A percentile compares a stretch with the other conserved stretches of the same genome.
Evolutionary conservation across 2,329 filamentous ascomycete species (phyloP).

Genomic region (Calycina herbarum): DNA sequence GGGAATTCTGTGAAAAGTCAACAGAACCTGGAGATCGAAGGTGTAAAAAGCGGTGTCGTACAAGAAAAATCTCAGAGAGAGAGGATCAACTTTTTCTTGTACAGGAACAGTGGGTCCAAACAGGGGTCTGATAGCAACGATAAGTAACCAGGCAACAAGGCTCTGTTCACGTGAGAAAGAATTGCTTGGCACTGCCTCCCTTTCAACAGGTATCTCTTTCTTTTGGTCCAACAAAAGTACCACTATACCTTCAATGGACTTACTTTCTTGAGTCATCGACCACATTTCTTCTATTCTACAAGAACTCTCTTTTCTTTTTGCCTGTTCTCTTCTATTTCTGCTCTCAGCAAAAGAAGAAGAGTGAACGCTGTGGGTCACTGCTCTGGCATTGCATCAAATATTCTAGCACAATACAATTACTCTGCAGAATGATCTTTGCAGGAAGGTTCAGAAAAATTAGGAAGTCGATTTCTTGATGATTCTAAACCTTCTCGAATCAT

Average conservation of each 20-base stretch:
- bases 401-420: too few species aligned
- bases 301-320: background rate
- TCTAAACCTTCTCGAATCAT: too few species aligned
- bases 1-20: constrained; percentile 3
- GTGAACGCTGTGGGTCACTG: too few species aligned
- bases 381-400: too few species aligned
- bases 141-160: background rate
- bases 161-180: background rate
- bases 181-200: background rate
- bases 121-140: constrained; percentile 3
- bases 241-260: background rate
- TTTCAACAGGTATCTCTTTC: background rate
- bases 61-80: background rate
- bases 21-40: constrained; percentile 5
- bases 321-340: background rate
- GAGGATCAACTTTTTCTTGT: background rate
- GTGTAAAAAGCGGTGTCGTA: constrained; percentile 12
- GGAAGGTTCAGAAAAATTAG: too few species aligned
- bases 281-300: background rate
- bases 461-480: too few species aligned
- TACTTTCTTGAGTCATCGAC: background rate
- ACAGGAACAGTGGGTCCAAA: background rate
- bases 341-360: background rate
- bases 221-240: background rate
- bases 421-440: too few species aligned